Evolutionary conservation across 2,329 filamentous ascomycete species (phyloP).

Genomic region (Beauveria medogensis): DNA sequence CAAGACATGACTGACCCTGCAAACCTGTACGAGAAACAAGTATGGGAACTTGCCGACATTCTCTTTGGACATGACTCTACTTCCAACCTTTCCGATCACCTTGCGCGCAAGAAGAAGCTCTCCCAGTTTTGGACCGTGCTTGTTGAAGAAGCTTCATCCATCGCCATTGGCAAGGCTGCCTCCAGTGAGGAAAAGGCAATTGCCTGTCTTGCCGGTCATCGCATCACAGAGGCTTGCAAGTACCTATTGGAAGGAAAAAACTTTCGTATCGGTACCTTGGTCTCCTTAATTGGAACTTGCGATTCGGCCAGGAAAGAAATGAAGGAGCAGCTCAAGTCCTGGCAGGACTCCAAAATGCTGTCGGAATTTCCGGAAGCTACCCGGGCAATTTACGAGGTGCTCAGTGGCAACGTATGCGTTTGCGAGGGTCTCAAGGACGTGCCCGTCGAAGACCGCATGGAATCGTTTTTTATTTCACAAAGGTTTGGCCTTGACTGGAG

Average conservation of each 20-base stretch:
- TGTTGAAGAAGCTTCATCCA: slow-evolving; percentile 51
- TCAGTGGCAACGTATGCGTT: slow-evolving; percentile 78
- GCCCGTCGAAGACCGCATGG: slow-evolving; percentile 69
- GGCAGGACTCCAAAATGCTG: slow-evolving; percentile 74
- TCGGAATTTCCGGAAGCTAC: slow-evolving; percentile 81
- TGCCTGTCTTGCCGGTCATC: slow-evolving; percentile 68
- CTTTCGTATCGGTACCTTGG: slow-evolving; percentile 74
- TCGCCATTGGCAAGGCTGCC: slow-evolving; percentile 48
- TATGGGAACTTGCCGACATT: slow-evolving; percentile 82
- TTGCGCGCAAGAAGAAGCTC: slow-evolving; percentile 54
- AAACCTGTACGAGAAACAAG: slow-evolving; percentile 57
- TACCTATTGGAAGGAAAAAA: slow-evolving; percentile 68
- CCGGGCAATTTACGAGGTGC: slow-evolving; percentile 79
- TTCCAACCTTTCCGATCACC: slow-evolving; percentile 29
- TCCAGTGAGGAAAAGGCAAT: slow-evolving; percentile 78
- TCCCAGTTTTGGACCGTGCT: slow-evolving; percentile 58
- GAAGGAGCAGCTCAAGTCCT: slow-evolving; percentile 70
- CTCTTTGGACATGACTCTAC: slow-evolving; percentile 65
- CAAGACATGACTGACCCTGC: slow-evolving; percentile 35
- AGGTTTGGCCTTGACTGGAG: slow-evolving; percentile 87
- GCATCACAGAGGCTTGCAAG: slow-evolving; percentile 75
- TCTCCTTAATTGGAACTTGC: slow-evolving; percentile 74
- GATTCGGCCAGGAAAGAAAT: slow-evolving; percentile 65
- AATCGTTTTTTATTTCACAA: slow-evolving; percentile 73
- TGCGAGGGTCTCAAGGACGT: slow-evolving; percentile 69